Percentiles rank a stretch among this genome's conserved stretches.
These are phyloP conservation scores for Tetracentron sinense DNA, from an alignment of 164 flowering plant genomes.

Conservation along the genomic window DNA sequence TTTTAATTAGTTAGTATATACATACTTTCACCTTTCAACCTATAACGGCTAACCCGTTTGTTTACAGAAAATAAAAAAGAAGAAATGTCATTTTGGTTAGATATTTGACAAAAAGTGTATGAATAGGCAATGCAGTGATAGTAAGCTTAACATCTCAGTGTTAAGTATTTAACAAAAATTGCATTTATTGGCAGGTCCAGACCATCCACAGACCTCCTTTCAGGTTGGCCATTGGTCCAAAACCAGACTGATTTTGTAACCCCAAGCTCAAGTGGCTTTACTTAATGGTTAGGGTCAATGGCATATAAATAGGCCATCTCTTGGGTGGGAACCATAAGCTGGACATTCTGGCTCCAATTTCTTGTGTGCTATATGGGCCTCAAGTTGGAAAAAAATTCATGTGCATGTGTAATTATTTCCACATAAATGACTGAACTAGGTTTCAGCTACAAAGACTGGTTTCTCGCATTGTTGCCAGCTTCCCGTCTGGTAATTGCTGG, in stretches of 20 bases:
- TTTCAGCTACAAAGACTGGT: conserved; percentile 77
- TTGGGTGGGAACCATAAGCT: neutral
- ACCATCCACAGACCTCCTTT: neutral
- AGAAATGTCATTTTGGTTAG: neutral
- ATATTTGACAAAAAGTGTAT: neutral
- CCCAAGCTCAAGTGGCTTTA: too few species aligned
- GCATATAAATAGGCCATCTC: neutral
- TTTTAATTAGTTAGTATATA: too few species aligned
- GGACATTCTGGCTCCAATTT: neutral
- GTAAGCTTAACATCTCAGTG: neutral
- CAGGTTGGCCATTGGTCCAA: too few species aligned
- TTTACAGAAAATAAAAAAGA: too few species aligned
- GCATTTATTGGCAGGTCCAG: neutral
- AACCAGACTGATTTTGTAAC: too few species aligned
- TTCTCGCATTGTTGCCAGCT: conserved; percentile 68
- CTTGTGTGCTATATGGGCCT: neutral
- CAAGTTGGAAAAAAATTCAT: neutral
- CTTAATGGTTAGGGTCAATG: too few species aligned
- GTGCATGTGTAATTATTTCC: neutral
- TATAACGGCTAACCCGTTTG: neutral
- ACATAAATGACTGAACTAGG: neutral
- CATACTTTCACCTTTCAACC: too few species aligned
- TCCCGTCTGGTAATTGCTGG: conserved; percentile 74
- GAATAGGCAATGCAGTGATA: neutral
- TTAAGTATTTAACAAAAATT: neutral